These are phyloP conservation scores for Kazachstania bromeliacearum DNA, from an alignment of 805 yeast genomes.

Conservation along the genomic window DNA sequence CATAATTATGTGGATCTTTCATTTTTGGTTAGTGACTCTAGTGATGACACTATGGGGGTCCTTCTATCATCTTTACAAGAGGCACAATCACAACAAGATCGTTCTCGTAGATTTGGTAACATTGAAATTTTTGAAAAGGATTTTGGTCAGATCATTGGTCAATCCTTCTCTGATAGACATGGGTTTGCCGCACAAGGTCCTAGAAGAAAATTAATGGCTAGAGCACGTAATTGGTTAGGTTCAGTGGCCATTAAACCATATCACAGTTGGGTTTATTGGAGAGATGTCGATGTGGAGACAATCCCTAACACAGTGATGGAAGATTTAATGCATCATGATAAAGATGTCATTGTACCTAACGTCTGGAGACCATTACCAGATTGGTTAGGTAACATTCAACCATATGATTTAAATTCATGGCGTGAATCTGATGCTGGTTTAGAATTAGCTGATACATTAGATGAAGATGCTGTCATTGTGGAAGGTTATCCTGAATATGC, in stretches of 20 bases:
- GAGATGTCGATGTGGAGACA: slow-evolving; percentile 96
- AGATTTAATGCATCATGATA: slow-evolving; percentile 85
- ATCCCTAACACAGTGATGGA: slow-evolving; percentile 77
- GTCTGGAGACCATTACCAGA: slow-evolving; percentile 87
- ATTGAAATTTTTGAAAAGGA: slow-evolving; percentile 86
- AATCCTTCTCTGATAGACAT: slow-evolving; percentile 85
- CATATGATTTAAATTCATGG: slow-evolving; percentile 80
- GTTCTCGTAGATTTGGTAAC: slow-evolving; percentile 60
- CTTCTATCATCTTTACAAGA: slow-evolving; percentile 47
- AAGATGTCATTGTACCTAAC: slow-evolving; percentile 90
- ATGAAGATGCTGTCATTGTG: slow-evolving; percentile 92
- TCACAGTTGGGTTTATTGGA: slow-evolving; percentile 95
- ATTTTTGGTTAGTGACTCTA: slow-evolving; percentile 82
- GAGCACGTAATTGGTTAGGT: slow-evolving; percentile 91
- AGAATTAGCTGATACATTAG: slow-evolving; percentile 63
- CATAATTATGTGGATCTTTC: slow-evolving; percentile 77
- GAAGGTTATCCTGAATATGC: slow-evolving; percentile 97
- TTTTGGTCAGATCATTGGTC: slow-evolving; percentile 89
- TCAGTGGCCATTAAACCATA: slow-evolving; percentile 81
- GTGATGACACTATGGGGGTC: slow-evolving; percentile 74
- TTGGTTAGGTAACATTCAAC: slow-evolving; percentile 78
- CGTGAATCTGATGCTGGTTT: slow-evolving; percentile 76
- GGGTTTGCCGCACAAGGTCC: slow-evolving; percentile 96
- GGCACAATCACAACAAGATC: slow-evolving; percentile 59
- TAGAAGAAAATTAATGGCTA: slow-evolving; percentile 88